Conservation (phyloP, 495 filamentous ascomycete genomes). For the Penicillium antarcticum region DNA sequence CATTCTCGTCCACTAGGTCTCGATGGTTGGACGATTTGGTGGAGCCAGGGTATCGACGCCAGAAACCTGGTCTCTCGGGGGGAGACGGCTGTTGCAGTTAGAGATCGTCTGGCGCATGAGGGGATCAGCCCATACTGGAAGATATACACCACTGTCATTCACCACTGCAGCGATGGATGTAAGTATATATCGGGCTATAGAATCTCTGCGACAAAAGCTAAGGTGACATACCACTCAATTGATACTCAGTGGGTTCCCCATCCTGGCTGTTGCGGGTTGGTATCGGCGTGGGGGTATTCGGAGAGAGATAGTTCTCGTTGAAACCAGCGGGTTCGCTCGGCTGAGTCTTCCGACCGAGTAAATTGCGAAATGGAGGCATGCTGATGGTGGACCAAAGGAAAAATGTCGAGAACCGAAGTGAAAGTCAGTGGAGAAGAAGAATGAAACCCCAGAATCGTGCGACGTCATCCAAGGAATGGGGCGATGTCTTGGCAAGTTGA, state of each 20-base stretch:
- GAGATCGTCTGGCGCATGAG: background rate
- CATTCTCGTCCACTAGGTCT: conserved; percentile 71
- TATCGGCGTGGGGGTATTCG: conserved; percentile 46
- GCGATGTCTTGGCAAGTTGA: too few species aligned
- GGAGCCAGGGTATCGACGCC: conserved; percentile 69
- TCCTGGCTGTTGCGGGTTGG: conserved; percentile 57
- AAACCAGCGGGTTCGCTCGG: conserved; percentile 42
- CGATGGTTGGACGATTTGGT: conserved; percentile 68
- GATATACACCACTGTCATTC: conserved; percentile 93
- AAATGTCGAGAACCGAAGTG: background rate
- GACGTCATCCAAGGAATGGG: too few species aligned
- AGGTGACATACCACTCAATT: conserved; percentile 67
- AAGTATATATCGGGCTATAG: background rate
- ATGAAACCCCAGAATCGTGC: too few species aligned
- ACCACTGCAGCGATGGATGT: conserved; percentile 60
- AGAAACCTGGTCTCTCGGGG: conserved; percentile 78
- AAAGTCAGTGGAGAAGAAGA: too few species aligned
- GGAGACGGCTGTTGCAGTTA: conserved; percentile 70
- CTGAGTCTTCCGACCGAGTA: conserved; percentile 60
- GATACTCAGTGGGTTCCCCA: conserved; percentile 68
- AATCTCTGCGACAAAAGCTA: background rate
- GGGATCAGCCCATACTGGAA: conserved; percentile 62
- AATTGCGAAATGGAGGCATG: conserved; percentile 76
- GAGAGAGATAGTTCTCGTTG: conserved; percentile 51
- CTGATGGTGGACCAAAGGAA: conserved; percentile 13